Percentiles rank a stretch among this genome's conserved stretches.
These are phyloP conservation scores for Colletotrichum godetiae DNA, from an alignment of 2,329 filamentous ascomycete species.

Conservation along the genomic window DNA sequence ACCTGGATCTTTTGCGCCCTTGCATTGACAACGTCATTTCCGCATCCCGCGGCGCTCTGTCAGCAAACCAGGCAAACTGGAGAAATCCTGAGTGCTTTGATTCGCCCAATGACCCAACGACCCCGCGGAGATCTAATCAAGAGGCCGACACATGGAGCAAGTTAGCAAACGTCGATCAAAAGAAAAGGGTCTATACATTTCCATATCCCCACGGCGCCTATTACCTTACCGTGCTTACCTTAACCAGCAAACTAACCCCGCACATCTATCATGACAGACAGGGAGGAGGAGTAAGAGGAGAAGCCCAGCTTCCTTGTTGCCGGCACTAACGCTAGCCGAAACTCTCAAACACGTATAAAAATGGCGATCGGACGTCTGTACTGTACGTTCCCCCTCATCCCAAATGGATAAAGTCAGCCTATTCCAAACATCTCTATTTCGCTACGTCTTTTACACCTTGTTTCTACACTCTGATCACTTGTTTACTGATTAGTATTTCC, in stretches of 20 bases:
- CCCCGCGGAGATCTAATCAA: neutral
- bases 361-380: neutral
- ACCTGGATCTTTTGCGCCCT: neutral
- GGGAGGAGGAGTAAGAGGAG: neutral
- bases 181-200: neutral
- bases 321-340: constrained; percentile 25
- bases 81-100: neutral
- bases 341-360: constrained; percentile 25
- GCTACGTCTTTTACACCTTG: neutral
- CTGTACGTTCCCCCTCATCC: neutral
- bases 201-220: neutral
- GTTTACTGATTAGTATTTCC: neutral
- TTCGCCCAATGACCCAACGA: neutral
- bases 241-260: neutral
- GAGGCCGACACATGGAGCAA: neutral
- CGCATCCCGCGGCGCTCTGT: neutral
- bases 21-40: neutral
- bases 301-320: neutral
- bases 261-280: neutral
- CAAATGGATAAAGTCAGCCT: neutral
- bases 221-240: neutral
- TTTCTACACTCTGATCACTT: neutral
- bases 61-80: neutral
- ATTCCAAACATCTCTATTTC: neutral
- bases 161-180: neutral